Conservation (phyloP, 2,329 filamentous ascomycete genomes). For the Rhytidhysteron rufulum region DNA sequence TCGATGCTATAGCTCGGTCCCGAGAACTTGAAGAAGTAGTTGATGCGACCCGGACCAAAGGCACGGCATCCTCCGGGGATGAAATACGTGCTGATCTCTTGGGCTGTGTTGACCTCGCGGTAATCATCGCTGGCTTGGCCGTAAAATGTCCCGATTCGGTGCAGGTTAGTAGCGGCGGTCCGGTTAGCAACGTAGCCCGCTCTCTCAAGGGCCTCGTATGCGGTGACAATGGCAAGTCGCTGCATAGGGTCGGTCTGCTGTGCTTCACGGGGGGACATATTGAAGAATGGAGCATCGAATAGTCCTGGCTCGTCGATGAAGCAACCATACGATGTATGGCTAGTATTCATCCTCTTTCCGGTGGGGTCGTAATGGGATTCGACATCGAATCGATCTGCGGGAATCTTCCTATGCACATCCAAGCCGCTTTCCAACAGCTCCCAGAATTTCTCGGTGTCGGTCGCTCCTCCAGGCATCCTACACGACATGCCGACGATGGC, state of each 20-base stretch:
- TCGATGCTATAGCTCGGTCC: slow-evolving; percentile 8
- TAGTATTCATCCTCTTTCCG: slow-evolving; percentile 9
- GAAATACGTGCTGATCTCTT: slow-evolving; percentile 49
- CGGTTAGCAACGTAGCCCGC: slow-evolving; percentile 18
- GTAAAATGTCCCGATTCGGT: slow-evolving; percentile 29
- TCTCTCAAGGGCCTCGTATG: slow-evolving; percentile 17
- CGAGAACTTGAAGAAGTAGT: slow-evolving; percentile 1
- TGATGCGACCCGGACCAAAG: slow-evolving; percentile 36
- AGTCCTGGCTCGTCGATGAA: slow-evolving; percentile 13
- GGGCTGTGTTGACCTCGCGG: slow-evolving; percentile 6
- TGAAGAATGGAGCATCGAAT: slow-evolving; percentile 17
- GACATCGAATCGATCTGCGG: slow-evolving; percentile 3
- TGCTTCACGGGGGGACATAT: slow-evolving; percentile 17
- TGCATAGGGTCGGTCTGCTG: slow-evolving; percentile 13
- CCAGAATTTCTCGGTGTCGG: slow-evolving; percentile 10
- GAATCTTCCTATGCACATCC: slow-evolving; percentile 25
- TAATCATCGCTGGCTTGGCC: slow-evolving; percentile 27
- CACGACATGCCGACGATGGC: slow-evolving; percentile 14
- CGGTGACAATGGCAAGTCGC: slow-evolving; percentile 11
- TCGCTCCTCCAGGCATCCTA: slow-evolving; percentile 9
- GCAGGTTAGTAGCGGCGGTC: slow-evolving; percentile 17
- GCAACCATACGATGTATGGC: slow-evolving; percentile 8
- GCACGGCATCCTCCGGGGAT: slow-evolving; percentile 49
- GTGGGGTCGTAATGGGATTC: slow-evolving; percentile 16
- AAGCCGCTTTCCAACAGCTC: slow-evolving; percentile 19